Evolutionary conservation across 768 basidiomycete species (phyloP).

Genomic region (Kockovaella imperatae): DNA sequence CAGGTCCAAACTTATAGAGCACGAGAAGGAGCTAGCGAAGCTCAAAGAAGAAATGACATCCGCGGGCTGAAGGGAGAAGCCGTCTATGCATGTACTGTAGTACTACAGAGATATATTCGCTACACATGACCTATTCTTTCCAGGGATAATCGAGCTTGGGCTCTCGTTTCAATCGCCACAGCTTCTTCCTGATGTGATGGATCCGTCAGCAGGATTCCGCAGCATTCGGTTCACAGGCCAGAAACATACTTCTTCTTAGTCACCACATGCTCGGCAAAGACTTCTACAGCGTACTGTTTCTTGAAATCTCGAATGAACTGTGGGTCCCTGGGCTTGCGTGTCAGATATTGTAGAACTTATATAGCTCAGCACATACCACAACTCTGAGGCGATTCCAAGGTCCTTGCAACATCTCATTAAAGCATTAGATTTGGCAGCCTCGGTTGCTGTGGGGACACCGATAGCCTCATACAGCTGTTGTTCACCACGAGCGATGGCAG

Average conservation of each 20-base stretch:
- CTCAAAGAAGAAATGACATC: conserved; percentile 53
- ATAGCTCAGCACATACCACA: conserved; percentile 58
- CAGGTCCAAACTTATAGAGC: conserved; percentile 56
- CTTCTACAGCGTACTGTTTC: conserved; percentile 67
- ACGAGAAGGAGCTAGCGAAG: conserved; percentile 70
- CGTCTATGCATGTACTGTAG: neutral
- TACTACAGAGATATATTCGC: neutral
- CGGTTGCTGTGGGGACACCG: conserved; percentile 85
- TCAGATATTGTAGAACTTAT: neutral
- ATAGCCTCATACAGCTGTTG: conserved; percentile 91
- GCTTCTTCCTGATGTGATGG: conserved; percentile 86
- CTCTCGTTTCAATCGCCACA: conserved; percentile 44
- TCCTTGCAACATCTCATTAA: conserved; percentile 98
- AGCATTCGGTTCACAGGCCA: neutral
- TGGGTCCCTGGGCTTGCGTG: conserved; percentile 71
- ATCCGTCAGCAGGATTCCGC: conserved; percentile 7
- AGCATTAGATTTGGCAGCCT: conserved; percentile 93
- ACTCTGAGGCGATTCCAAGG: conserved; percentile 87
- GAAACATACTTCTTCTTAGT: conserved; percentile 81
- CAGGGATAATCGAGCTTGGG: conserved; percentile 70
- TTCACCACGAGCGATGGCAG: conserved; percentile 85
- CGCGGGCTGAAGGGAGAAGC: neutral
- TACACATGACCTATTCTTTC: conserved; percentile 48
- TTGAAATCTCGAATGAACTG: conserved; percentile 93
- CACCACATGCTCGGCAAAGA: conserved; percentile 71